These are phyloP conservation scores for Parathielavia appendiculata DNA, from an alignment of 495 filamentous ascomycete genomes.

Conservation along the genomic window DNA sequence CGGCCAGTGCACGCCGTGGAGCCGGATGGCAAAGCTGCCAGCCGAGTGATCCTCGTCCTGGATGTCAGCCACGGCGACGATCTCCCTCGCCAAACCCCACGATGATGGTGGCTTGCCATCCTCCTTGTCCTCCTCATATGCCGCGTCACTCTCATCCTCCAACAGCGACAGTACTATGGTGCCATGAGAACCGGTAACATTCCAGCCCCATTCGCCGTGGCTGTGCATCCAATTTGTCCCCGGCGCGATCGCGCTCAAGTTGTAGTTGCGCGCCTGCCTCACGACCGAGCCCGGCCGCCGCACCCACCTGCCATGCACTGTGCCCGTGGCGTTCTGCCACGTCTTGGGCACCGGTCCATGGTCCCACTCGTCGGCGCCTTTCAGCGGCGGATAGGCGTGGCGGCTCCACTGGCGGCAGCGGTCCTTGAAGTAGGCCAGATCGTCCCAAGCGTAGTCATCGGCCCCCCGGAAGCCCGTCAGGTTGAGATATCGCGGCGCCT, in stretches of 20 bases:
- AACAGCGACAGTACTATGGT: constrained; percentile 49
- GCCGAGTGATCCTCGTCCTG: constrained; percentile 63
- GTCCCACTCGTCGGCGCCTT: constrained; percentile 31
- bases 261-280: constrained; percentile 39
- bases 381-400: constrained; percentile 33
- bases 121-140: constrained; percentile 31
- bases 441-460: constrained; percentile 71
- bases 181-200: constrained; percentile 59
- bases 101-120: constrained; percentile 14
- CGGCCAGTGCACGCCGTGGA: constrained; percentile 81
- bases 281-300: constrained; percentile 43
- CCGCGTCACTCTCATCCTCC: constrained; percentile 46
- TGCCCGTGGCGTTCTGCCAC: constrained; percentile 79
- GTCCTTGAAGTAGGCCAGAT: constrained; percentile 45
- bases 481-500: constrained; percentile 60
- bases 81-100: constrained; percentile 47
- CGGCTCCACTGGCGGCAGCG: constrained; percentile 42
- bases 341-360: constrained; percentile 45
- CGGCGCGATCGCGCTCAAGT: constrained; percentile 45
- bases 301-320: constrained; percentile 70
- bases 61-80: constrained; percentile 61
- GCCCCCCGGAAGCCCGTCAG: constrained; percentile 67
- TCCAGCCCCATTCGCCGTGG: constrained; percentile 55
- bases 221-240: constrained; percentile 36
- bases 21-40: constrained; percentile 65